Evolutionary conservation across 495 filamentous ascomycete species (phyloP).

Genomic region (Annulohypoxylon bovei): DNA sequence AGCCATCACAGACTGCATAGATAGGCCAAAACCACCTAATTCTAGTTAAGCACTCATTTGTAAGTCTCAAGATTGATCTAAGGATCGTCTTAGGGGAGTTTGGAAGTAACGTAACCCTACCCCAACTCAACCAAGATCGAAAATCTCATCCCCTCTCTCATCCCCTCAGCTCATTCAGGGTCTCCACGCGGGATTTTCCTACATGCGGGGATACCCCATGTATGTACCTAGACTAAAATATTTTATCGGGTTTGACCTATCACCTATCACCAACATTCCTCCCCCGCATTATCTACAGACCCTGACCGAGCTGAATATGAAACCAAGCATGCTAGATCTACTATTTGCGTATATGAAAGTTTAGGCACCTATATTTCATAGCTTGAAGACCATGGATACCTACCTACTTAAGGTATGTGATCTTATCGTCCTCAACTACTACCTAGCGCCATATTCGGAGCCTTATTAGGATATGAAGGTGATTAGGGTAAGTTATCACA

Average conservation of each 20-base stretch:
- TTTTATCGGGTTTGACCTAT: slow-evolving; percentile 12
- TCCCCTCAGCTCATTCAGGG: not conserved
- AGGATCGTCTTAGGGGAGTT: not conserved
- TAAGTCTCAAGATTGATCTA: not conserved
- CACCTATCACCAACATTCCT: not conserved
- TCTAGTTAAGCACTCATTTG: not conserved
- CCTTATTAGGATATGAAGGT: too few relatives aligned
- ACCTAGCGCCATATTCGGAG: too few relatives aligned
- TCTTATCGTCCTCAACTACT: too few relatives aligned
- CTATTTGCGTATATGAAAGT: too few relatives aligned
- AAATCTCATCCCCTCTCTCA: not conserved
- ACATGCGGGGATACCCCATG: slow-evolving; percentile 22
- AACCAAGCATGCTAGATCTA: not conserved
- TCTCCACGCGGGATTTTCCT: slow-evolving; percentile 30
- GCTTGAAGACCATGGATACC: too few relatives aligned
- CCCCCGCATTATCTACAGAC: slow-evolving; percentile 8
- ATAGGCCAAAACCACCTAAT: not conserved
- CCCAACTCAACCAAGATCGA: slow-evolving; percentile 14
- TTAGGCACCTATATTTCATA: too few relatives aligned
- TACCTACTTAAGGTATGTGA: too few relatives aligned
- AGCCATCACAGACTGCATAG: not conserved
- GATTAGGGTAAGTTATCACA: too few relatives aligned
- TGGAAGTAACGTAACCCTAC: slow-evolving; percentile 31
- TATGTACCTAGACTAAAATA: not conserved
- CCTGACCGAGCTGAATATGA: slow-evolving; percentile 27